Evolutionary conservation across 2,329 filamentous ascomycete genomes (phyloP), one percentile per base, ranked within the genome.

Genomic region (Fusarium decemcellulare): DNA sequence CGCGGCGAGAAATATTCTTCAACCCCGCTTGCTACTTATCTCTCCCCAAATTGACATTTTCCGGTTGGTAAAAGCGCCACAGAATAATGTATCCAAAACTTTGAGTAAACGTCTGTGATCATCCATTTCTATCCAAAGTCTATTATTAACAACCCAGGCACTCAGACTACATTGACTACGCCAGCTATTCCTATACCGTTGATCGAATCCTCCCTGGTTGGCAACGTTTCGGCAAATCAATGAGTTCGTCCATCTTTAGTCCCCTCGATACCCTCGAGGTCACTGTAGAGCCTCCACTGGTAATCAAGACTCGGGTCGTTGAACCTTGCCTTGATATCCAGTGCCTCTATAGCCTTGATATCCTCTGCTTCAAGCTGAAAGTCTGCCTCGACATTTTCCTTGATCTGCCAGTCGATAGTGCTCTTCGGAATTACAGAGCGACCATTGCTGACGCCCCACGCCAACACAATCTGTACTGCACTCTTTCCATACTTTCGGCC

Each of bases 381-480:
- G 9, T 68, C 62, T 1, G 66, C 59, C 29, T 66, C 63, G 9
- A 63, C 51, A 32, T 68, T 68, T 14, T 68, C 66, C 11, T 73
- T 62, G 30, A 78, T 76, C 61, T 79, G 76, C 74, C 76, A 78
- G 48, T 76, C 74, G 37, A 78, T 77, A 6, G 73, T 75, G 61
- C 78, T 81, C 69, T 81, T 81, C 1, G 78, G 79, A 9, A 81
- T 81, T 2, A 81, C 76, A 4, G 68, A 76, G 16, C 76, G 74
- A 2, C 77, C 78, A 16, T 67, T 74, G 29, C 72, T 74, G 10
- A 81, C 57, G 3, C 77, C 79, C 79, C 78, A 81, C 2, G 76
- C 72, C 43, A 80, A 60, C n/a, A 74, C 74, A 36, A 81, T 65
- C 62, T 81, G 77, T 5, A 77, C 76, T 2, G 76, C 71, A 9